phyloP scores from a whole-genome alignment of 495 filamentous ascomycete species.

The Aspergillus kassunensis region DNA sequence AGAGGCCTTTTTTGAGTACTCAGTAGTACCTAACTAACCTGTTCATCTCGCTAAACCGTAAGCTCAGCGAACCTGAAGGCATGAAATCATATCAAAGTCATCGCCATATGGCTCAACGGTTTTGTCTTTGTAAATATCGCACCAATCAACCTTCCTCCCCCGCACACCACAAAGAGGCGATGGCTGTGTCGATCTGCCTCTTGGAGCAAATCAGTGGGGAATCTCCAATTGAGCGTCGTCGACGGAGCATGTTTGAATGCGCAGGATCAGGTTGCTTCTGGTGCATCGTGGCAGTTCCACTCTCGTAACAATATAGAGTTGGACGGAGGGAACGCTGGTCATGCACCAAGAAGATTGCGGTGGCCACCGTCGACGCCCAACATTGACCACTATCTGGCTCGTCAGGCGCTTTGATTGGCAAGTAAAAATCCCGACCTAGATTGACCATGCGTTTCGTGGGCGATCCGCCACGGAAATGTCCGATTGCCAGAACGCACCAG shows the following conservation, averaged over 20 bases:
- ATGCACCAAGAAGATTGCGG: conserved; percentile 4
- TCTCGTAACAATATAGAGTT: conserved; percentile 12
- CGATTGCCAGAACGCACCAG: conserved; percentile 20
- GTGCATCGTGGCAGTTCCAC: conserved; percentile 12
- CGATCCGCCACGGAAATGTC: conserved; percentile 42
- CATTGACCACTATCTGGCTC: conserved; percentile 14
- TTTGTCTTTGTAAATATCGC: conserved; percentile 28
- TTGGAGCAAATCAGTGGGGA: conserved; percentile 5
- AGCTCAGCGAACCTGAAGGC: neutral
- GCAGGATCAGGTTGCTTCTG: neutral
- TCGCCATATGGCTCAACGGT: conserved; percentile 16
- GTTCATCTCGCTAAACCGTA: neutral
- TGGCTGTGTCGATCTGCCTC: conserved; percentile 29
- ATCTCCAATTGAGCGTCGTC: neutral
- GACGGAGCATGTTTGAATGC: neutral
- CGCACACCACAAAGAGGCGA: conserved; percentile 25
- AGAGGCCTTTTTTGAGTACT: neutral
- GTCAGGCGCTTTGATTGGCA: conserved; percentile 25
- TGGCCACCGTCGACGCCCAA: conserved; percentile 26
- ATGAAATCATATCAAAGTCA: conserved; percentile 17
- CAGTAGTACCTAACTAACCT: too few relatives aligned
- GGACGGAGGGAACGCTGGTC: neutral
- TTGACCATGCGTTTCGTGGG: conserved; percentile 22
- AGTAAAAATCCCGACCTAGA: conserved; percentile 29
- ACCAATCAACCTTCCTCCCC: conserved; percentile 28